phyloP scores from a whole-genome alignment of 2,329 filamentous ascomycete genomes.

The Diplodia corticola region DNA sequence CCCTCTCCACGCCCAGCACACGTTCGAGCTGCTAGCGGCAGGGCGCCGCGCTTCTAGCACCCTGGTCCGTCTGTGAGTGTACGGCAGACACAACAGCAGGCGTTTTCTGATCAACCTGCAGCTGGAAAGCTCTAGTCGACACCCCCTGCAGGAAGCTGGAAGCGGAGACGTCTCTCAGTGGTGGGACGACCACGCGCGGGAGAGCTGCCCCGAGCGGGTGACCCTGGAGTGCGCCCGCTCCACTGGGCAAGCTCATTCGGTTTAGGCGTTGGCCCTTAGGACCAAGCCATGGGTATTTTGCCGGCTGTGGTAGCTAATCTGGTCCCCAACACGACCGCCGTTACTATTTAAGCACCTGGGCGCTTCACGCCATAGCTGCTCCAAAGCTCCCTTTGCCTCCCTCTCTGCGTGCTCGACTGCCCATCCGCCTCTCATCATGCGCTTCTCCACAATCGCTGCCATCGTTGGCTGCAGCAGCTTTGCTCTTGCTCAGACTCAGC shows the following conservation, averaged over 20 bases:
- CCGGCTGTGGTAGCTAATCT: not conserved
- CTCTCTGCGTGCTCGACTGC: not conserved
- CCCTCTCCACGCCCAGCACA: not conserved
- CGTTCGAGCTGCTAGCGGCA: not conserved
- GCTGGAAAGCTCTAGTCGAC: not conserved
- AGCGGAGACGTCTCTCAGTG: not conserved
- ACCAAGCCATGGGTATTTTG: conserved; percentile 1
- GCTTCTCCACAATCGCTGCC: conserved; percentile 27
- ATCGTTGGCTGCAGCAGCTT: conserved; percentile 30
- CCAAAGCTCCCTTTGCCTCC: not conserved
- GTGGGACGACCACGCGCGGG: conserved; percentile 5
- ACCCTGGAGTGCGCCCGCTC: not conserved
- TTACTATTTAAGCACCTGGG: conserved; percentile 5
- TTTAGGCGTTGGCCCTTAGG: conserved; percentile 3
- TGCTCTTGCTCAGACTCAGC: conserved; percentile 29
- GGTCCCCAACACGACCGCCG: not conserved
- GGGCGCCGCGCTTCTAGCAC: not conserved
- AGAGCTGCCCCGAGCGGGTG: not conserved
- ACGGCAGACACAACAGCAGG: not conserved
- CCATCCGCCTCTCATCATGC: conserved; percentile 27
- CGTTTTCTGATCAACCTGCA: not conserved
- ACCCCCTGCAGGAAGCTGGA: conserved; percentile 5
- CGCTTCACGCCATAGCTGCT: not conserved
- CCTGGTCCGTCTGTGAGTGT: not conserved
- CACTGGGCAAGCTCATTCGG: not conserved